These are phyloP conservation scores for Fusarium tjaetaba DNA, from an alignment of 2,329 filamentous ascomycete genomes.

Conservation along the genomic window DNA sequence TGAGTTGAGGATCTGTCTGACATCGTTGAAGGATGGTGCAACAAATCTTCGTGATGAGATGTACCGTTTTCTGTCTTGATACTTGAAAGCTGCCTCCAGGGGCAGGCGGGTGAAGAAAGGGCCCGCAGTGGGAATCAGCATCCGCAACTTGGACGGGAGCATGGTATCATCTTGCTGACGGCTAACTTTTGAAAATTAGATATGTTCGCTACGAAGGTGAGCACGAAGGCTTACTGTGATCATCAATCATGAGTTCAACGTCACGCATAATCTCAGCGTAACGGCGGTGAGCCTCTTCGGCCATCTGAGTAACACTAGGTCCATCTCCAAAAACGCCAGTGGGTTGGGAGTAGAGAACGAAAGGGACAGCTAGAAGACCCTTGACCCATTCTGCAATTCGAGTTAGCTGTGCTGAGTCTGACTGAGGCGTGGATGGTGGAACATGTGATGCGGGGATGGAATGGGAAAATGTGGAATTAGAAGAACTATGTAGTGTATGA, in stretches of 20 bases:
- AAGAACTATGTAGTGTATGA: background rate
- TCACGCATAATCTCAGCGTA: constrained; percentile 97
- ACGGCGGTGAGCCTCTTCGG: constrained; percentile 81
- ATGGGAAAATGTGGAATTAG: background rate
- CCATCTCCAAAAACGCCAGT: constrained; percentile 83
- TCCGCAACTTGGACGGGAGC: constrained; percentile 87
- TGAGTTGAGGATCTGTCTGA: constrained; percentile 91
- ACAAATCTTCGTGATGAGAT: constrained; percentile 95
- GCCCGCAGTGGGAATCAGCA: constrained; percentile 91
- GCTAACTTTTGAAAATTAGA: constrained; percentile 62
- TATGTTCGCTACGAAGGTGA: background rate
- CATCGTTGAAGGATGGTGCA: constrained; percentile 95
- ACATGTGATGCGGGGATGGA: background rate
- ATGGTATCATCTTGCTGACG: constrained; percentile 73
- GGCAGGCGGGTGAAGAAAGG: constrained; percentile 91
- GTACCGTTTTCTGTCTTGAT: constrained; percentile 84
- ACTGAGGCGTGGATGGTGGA: background rate
- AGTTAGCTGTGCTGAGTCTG: constrained; percentile 6
- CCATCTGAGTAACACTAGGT: constrained; percentile 74
- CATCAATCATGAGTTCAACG: constrained; percentile 89
- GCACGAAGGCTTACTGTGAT: constrained; percentile 73
- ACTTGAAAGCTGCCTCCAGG: constrained; percentile 89
- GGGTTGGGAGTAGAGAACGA: constrained; percentile 95
- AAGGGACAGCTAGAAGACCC: constrained; percentile 90
- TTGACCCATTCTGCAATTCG: constrained; percentile 91